Percentiles rank a stretch among this genome's conserved stretches.
Evolutionary conservation across 2,329 filamentous ascomycete species (phyloP).

Genomic region (Fusarium mangiferae): DNA sequence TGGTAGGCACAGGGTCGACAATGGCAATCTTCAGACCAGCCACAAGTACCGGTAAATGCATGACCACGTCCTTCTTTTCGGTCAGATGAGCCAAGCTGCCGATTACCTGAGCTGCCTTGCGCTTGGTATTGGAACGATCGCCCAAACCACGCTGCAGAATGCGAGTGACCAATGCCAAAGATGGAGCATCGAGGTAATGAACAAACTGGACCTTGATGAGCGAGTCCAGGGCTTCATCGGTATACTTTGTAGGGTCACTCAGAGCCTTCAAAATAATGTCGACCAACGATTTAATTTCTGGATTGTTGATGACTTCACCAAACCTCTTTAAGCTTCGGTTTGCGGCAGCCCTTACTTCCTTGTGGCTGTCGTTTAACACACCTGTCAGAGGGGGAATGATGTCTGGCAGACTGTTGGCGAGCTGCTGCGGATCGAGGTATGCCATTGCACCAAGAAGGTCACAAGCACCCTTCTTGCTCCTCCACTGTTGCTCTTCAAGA

Average conservation of each 20-base stretch:
- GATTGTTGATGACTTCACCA: conserved; percentile 97
- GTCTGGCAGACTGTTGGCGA: conserved; percentile 90
- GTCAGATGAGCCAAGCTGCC: conserved; percentile 97
- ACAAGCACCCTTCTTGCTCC: conserved; percentile 97
- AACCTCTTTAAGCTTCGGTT: conserved; percentile 98
- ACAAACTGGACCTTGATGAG: conserved; percentile 99
- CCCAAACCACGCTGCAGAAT: conserved; percentile 92
- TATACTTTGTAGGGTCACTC: conserved; percentile 97
- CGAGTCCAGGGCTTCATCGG: conserved; percentile 90
- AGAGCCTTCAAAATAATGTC: conserved; percentile 93
- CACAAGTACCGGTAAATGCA: conserved; percentile 91
- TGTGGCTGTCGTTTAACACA: conserved; percentile 97
- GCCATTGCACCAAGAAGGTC: conserved; percentile 98
- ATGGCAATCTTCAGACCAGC: conserved; percentile 88
- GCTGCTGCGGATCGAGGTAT: conserved; percentile 94
- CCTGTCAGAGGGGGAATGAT: conserved; percentile 96
- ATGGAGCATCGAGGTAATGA: conserved; percentile 97
- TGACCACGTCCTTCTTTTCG: conserved; percentile 91
- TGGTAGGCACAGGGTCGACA: conserved; percentile 95
- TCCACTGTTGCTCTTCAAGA: conserved; percentile 95
- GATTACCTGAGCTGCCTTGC: conserved; percentile 97
- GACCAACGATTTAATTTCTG: conserved; percentile 93
- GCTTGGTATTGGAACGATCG: conserved; percentile 93
- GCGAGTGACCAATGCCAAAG: conserved; percentile 91
- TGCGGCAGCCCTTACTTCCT: conserved; percentile 90